Base-by-base conservation (phyloP, 805 yeast genomes). In the Nakazawaea populi region DNA sequence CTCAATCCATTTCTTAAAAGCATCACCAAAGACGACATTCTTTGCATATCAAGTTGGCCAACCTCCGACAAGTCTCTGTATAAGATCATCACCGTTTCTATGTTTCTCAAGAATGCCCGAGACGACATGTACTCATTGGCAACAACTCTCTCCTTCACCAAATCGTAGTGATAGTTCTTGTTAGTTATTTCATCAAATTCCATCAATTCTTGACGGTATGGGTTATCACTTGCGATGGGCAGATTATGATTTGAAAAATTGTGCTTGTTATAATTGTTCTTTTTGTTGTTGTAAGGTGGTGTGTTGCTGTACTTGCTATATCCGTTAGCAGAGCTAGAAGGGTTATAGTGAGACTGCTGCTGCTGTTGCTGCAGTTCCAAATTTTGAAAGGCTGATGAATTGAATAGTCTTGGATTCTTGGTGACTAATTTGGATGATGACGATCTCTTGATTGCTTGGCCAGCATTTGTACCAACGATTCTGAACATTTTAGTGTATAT, bases 1-100 rank as follows among this genome's bases (percentile, higher is more conserved):
- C 83, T 70, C 38, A 80, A 65, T 4, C 82, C 83, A 51, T 79
- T 79, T 56, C 81, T 79, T 41, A 80, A 63, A 4, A 79, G 59
- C 47, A 79, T 78, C 24, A 79, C 76, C 52, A 80, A 64, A 39
- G 74, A 72, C 2, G 80, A 71, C 54, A 75, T 75, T 54, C 81
- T 65, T 43, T 66, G 69, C 31, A 72, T 69, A 52, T 72, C 71
- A 49, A 79, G 67, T 52, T 76, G 79, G 24, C 79, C 77, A 1
- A 76, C 68, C 29, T 69, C 71, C 43, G 71, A 66, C 41, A 80
- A 59, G 9, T 75, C 75, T 41, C 74, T 70, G 50, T 80, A 80
- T 8, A 79, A 58, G 6, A 72, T 73, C 72, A 80, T 76, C 9
- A 80, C 75, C 45, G 69, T 72, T 41, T 71, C 72, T 41, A 79